Conservation (phyloP, 768 basidiomycete species). For the Hortiboletus campestris region DNA sequence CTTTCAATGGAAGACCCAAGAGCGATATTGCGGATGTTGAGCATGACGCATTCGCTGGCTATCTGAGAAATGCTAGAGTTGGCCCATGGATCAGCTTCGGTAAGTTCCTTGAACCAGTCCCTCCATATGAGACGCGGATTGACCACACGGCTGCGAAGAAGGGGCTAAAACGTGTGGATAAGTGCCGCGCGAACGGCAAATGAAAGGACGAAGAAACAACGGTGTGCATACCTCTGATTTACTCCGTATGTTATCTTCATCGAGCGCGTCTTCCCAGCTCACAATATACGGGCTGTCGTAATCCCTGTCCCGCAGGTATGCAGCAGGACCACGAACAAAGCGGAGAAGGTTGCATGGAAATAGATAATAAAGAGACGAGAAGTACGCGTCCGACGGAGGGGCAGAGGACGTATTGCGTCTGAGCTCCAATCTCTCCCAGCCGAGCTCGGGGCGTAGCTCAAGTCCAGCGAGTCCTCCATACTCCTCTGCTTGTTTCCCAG, state of each 20-base stretch:
- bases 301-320: conserved; percentile 54
- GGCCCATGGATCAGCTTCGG: conserved; percentile 64
- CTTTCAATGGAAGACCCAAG: conserved; percentile 37
- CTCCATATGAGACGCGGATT: conserved; percentile 72
- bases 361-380: conserved; percentile 82
- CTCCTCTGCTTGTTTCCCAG: conserved; percentile 20
- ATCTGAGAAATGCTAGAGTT: conserved; percentile 61
- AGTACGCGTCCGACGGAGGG: conserved; percentile 65
- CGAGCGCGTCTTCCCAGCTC: conserved; percentile 68
- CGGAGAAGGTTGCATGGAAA: conserved; percentile 86
- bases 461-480: conserved; percentile 38
- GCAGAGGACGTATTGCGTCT: conserved; percentile 53
- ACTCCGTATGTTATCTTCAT: conserved; percentile 66
- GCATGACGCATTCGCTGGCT: conserved; percentile 65
- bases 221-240: conserved; percentile 60
- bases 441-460: conserved; percentile 51
- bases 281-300: conserved; percentile 61
- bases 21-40: conserved; percentile 57
- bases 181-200: not conserved
- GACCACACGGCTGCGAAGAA: conserved; percentile 69
- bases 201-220: not conserved
- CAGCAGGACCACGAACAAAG: conserved; percentile 69
- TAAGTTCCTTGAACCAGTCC: conserved; percentile 62
- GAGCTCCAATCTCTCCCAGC: conserved; percentile 67
- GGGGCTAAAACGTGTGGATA: conserved; percentile 40